These are phyloP conservation scores for Vicia faba DNA, from an alignment of 306 rosid genomes.

Conservation along the genomic window DNA sequence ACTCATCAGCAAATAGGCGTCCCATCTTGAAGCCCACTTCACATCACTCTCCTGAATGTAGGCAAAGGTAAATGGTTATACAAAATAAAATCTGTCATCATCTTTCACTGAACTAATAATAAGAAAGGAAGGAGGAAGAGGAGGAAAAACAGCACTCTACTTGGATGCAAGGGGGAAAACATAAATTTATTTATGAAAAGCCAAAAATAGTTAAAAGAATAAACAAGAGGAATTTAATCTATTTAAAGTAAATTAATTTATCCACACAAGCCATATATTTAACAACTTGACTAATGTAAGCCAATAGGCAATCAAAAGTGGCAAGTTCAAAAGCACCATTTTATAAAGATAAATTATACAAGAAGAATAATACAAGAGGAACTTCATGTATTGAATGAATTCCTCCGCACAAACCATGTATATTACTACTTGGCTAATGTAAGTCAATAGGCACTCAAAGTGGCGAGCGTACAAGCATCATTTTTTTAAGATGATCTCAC, in stretches of 20 bases:
- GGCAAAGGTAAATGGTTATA: slow-evolving; percentile 32
- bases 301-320: neutral
- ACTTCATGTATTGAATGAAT: slow-evolving; percentile 18
- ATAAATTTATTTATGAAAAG: neutral
- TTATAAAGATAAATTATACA: slow-evolving; percentile 2
- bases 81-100: slow-evolving; percentile 22
- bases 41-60: slow-evolving; percentile 79
- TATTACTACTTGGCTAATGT: slow-evolving; percentile 7
- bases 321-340: slow-evolving; percentile 1
- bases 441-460: neutral
- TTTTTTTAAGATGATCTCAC: slow-evolving; percentile 47
- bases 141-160: neutral
- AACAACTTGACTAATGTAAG: slow-evolving; percentile 5
- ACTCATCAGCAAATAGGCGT: slow-evolving; percentile 91
- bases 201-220: neutral
- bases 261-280: slow-evolving; percentile 9
- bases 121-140: neutral
- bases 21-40: slow-evolving; percentile 99
- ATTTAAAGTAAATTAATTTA: neutral
- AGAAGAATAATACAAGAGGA: neutral
- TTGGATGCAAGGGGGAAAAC: neutral
- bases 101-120: slow-evolving; percentile 2
- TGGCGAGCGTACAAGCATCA: slow-evolving; percentile 1
- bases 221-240: slow-evolving; percentile 20
- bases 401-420: slow-evolving; percentile 7